phyloP scores from a whole-genome alignment of 1,139 yeast genomes.

The Scheffersomyces cryptocercus region DNA sequence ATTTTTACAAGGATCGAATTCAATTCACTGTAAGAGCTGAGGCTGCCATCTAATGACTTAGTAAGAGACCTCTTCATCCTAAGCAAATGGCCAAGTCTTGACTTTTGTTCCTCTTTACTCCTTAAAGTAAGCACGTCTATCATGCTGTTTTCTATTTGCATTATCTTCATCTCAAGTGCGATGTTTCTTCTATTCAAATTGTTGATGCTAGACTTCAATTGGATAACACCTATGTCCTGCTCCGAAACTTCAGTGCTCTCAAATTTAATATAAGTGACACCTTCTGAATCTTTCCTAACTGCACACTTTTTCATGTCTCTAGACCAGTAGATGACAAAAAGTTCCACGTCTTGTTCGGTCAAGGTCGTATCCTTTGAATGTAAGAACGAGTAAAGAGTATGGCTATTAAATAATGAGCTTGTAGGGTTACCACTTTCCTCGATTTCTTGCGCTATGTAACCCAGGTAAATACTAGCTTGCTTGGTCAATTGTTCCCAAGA shows the following conservation, averaged over 20 bases:
- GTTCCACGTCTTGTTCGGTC: constrained; percentile 22
- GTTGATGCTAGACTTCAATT: constrained; percentile 22
- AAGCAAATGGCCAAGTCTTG: constrained; percentile 1
- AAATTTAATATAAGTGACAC: constrained; percentile 25
- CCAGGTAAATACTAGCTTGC: constrained; percentile 13
- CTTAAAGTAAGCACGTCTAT: constrained; percentile 3
- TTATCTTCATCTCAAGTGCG: constrained; percentile 23
- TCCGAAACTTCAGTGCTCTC: constrained; percentile 17
- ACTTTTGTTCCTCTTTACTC: constrained; percentile 4
- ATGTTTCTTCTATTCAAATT: constrained; percentile 20
- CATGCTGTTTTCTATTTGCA: constrained; percentile 19
- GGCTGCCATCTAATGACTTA: constrained; percentile 30
- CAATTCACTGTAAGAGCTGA: constrained; percentile 37
- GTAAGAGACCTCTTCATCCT: constrained; percentile 7
- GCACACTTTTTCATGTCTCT: constrained; percentile 22
- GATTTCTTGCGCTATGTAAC: constrained; percentile 7
- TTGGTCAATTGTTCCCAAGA: constrained; percentile 23
- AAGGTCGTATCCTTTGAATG: constrained; percentile 11
- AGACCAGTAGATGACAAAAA: constrained; percentile 26
- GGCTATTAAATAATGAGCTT: constrained; percentile 19
- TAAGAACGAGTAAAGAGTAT: constrained; percentile 16
- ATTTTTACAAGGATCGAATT: constrained; percentile 41
- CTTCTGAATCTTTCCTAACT: constrained; percentile 10
- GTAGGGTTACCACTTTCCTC: constrained; percentile 19
- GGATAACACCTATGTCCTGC: constrained; percentile 33